phyloP scores from a whole-genome alignment of 2,329 filamentous ascomycete genomes.

The Penicillium sp. region DNA sequence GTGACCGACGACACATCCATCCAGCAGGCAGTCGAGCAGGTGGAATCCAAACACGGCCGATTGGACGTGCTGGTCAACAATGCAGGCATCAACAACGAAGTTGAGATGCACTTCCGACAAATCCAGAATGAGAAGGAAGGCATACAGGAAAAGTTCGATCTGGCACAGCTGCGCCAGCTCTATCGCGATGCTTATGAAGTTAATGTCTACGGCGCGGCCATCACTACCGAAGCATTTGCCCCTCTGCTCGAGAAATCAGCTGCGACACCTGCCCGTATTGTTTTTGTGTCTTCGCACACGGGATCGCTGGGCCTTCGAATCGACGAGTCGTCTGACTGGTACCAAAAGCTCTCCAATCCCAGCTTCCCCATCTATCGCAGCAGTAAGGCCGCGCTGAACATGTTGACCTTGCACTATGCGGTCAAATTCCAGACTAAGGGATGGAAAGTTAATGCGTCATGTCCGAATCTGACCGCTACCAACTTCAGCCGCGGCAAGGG shows the following conservation, averaged over 20 bases:
- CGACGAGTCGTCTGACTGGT: conserved; percentile 14
- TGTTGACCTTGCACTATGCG: conserved; percentile 45
- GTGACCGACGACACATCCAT: conserved; percentile 51
- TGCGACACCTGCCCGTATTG: conserved; percentile 19
- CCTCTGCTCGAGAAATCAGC: conserved; percentile 25
- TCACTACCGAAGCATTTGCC: conserved; percentile 26
- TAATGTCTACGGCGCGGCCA: conserved; percentile 31
- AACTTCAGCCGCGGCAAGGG: conserved; percentile 13
- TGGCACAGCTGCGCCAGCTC: conserved; percentile 9
- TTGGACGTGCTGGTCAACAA: conserved; percentile 31
- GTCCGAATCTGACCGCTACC: conserved; percentile 23
- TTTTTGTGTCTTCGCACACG: conserved; percentile 28
- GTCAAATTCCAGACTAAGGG: conserved; percentile 37
- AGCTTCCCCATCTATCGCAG: conserved; percentile 36
- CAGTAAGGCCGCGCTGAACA: conserved; percentile 47
- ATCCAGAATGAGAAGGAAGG: conserved; percentile 3
- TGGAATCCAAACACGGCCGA: conserved; percentile 53
- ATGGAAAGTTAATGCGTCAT: conserved; percentile 26
- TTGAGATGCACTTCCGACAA: not conserved
- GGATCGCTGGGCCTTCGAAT: conserved; percentile 21
- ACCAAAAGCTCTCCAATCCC: conserved; percentile 9
- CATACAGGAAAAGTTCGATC: not conserved
- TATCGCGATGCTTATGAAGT: conserved; percentile 21
- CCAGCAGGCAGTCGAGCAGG: conserved; percentile 56
- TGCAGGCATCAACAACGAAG: conserved; percentile 22